phyloP scores from a whole-genome alignment of 2,329 filamentous ascomycete genomes.

The Coleophoma cylindrospora region DNA sequence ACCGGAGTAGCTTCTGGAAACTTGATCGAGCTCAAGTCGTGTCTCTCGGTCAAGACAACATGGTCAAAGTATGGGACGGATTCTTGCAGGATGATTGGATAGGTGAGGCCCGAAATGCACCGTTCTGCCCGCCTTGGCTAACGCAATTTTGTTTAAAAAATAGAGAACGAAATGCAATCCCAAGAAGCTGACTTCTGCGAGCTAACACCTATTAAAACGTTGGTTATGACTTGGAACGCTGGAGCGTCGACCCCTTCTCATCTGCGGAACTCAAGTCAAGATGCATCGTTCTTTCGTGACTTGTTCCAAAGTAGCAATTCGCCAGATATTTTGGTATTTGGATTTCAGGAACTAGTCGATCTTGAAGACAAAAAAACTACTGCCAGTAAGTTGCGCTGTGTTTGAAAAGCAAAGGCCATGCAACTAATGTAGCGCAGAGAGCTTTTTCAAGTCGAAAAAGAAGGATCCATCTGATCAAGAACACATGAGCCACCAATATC shows the following conservation, averaged over 20 bases:
- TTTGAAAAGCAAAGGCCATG: too few species aligned
- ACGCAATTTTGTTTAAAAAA: neutral
- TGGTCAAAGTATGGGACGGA: constrained; percentile 84
- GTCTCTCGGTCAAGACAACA: constrained; percentile 82
- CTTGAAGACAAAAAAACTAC: constrained; percentile 96
- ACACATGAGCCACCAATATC: constrained; percentile 95
- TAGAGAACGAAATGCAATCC: constrained; percentile 78
- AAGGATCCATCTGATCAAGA: constrained; percentile 73
- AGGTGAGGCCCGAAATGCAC: constrained; percentile 34
- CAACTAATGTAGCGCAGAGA: constrained; percentile 42
- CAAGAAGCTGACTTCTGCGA: constrained; percentile 78
- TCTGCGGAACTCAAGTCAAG: constrained; percentile 64
- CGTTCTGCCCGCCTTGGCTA: too few species aligned
- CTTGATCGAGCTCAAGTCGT: constrained; percentile 80
- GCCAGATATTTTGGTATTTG: constrained; percentile 90
- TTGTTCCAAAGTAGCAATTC: constrained; percentile 71
- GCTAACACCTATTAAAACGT: constrained; percentile 74
- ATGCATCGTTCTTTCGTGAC: constrained; percentile 75
- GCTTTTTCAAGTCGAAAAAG: constrained; percentile 87
- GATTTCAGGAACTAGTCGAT: constrained; percentile 97
- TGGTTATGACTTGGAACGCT: constrained; percentile 94
- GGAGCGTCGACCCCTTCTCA: constrained; percentile 90
- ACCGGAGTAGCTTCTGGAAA: constrained; percentile 79
- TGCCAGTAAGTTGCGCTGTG: constrained; percentile 56
- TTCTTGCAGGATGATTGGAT: constrained; percentile 91